phyloP scores from a whole-genome alignment of 495 filamentous ascomycete species.

The Penicillium nucicola region DNA sequence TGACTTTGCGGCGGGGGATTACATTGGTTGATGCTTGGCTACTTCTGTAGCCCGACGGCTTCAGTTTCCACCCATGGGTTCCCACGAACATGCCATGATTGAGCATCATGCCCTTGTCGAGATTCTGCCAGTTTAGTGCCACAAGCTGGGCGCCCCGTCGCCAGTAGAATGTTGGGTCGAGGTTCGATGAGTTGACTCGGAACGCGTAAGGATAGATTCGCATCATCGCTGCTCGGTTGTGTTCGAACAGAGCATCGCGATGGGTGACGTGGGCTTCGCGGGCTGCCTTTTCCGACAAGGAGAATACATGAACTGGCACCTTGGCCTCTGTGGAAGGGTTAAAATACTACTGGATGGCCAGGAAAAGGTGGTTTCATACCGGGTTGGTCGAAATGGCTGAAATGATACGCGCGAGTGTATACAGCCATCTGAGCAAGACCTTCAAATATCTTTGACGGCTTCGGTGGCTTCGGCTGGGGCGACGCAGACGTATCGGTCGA shows the following conservation, averaged over 20 bases:
- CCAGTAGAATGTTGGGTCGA: slow-evolving; percentile 83
- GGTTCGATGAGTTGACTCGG: slow-evolving; percentile 79
- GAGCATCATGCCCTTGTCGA: slow-evolving; percentile 92
- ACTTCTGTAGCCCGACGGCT: slow-evolving; percentile 66
- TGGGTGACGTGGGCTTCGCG: slow-evolving; percentile 64
- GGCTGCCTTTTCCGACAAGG: slow-evolving; percentile 77
- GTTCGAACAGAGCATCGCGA: slow-evolving; percentile 62
- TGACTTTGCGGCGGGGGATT: slow-evolving; percentile 29
- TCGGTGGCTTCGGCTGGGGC: slow-evolving; percentile 23
- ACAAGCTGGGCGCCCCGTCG: slow-evolving; percentile 86
- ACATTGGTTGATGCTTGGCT: slow-evolving; percentile 15
- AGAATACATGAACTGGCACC: slow-evolving; percentile 82
- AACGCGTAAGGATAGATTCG: slow-evolving; percentile 82
- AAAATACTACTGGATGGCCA: neutral
- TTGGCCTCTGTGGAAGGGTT: slow-evolving; percentile 48
- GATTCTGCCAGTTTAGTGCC: slow-evolving; percentile 91
- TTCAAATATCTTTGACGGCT: slow-evolving; percentile 71
- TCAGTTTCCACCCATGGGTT: slow-evolving; percentile 78
- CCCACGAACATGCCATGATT: slow-evolving; percentile 90
- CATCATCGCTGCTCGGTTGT: slow-evolving; percentile 85
- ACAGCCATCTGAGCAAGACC: slow-evolving; percentile 71
- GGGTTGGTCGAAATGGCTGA: slow-evolving; percentile 63
- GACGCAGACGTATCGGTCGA: slow-evolving; percentile 4
- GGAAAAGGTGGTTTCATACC: slow-evolving; percentile 29
- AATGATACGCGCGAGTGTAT: slow-evolving; percentile 79